These are phyloP conservation scores for Pseudogymnoascus verrucosus DNA, from an alignment of 2,329 filamentous ascomycete genomes.

Conservation along the genomic window DNA sequence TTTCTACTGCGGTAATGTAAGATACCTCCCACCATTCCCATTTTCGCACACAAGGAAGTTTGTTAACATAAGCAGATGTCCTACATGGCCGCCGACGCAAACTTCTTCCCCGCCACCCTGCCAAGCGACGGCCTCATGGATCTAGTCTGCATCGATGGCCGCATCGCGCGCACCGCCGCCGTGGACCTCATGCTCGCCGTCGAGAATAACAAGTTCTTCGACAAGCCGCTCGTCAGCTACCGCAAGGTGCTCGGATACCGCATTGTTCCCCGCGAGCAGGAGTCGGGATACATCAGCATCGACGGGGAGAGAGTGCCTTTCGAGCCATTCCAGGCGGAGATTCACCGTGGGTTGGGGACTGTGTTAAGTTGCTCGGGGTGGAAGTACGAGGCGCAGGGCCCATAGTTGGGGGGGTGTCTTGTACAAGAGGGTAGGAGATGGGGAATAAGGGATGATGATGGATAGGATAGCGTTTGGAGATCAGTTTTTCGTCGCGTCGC, in stretches of 20 bases:
- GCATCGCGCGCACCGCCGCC: conserved; percentile 58
- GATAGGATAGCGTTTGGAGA: not conserved
- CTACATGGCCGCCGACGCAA: conserved; percentile 78
- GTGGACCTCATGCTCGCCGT: conserved; percentile 64
- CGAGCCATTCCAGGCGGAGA: conserved; percentile 82
- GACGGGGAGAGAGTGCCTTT: conserved; percentile 87
- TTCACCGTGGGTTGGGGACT: conserved; percentile 73
- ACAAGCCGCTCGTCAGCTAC: conserved; percentile 69
- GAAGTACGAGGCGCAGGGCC: conserved; percentile 59
- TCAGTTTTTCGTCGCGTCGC: conserved; percentile 10
- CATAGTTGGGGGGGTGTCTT: conserved; percentile 18
- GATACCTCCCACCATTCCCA: conserved; percentile 23
- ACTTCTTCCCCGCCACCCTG: conserved; percentile 79
- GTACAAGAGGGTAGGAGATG: not conserved
- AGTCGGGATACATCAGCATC: conserved; percentile 81
- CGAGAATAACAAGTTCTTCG: conserved; percentile 68
- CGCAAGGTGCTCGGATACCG: conserved; percentile 83
- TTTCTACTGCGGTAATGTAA: conserved; percentile 85
- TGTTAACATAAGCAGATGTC: conserved; percentile 54
- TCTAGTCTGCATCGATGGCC: conserved; percentile 70
- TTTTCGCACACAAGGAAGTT: not conserved
- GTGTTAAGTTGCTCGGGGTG: conserved; percentile 70
- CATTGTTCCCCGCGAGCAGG: conserved; percentile 64
- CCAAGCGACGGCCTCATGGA: conserved; percentile 83
- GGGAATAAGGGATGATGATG: not conserved